A percentile compares a stretch with the other conserved stretches of the same genome.
Evolutionary conservation across 1,284 basidiomycete genomes (phyloP).

Genomic region (Melampsora abietis-canadensis): DNA sequence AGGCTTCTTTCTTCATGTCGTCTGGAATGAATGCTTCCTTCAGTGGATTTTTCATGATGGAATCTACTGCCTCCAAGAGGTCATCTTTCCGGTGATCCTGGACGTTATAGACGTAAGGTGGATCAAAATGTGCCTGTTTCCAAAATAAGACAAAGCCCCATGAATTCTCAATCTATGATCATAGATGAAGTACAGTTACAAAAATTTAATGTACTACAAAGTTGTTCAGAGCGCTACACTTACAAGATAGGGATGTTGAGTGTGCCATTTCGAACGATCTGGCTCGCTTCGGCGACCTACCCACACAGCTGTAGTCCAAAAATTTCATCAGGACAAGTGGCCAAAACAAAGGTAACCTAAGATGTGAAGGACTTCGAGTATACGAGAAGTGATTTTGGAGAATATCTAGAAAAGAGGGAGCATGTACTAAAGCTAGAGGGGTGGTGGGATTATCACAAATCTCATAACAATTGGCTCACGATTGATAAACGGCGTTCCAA

Average conservation of each 20-base stretch:
- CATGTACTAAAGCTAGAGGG: neutral
- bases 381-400: too few relatives aligned
- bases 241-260: conserved; percentile 8
- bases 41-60: neutral
- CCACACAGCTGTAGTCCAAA: conserved; percentile 7
- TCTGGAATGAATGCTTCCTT: conserved; percentile 7
- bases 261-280: conserved; percentile 8
- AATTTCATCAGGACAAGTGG: neutral
- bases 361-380: neutral
- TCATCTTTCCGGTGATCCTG: conserved; percentile 2
- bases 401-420: too few relatives aligned
- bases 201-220: neutral
- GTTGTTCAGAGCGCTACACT: neutral
- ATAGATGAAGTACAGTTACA: too few relatives aligned
- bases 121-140: conserved; percentile 4
- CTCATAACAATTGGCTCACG: neutral
- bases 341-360: neutral
- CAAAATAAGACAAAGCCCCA: neutral
- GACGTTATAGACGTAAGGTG: conserved; percentile 11
- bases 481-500: conserved; percentile 7
- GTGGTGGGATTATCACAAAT: neutral
- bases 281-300: neutral
- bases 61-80: neutral
- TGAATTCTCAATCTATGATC: too few relatives aligned
- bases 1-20: neutral